Evolutionary conservation across 257 asterid species (phyloP), one percentile per base, ranked within the genome.

Genomic region (Parsonsia alboflavescens): DNA sequence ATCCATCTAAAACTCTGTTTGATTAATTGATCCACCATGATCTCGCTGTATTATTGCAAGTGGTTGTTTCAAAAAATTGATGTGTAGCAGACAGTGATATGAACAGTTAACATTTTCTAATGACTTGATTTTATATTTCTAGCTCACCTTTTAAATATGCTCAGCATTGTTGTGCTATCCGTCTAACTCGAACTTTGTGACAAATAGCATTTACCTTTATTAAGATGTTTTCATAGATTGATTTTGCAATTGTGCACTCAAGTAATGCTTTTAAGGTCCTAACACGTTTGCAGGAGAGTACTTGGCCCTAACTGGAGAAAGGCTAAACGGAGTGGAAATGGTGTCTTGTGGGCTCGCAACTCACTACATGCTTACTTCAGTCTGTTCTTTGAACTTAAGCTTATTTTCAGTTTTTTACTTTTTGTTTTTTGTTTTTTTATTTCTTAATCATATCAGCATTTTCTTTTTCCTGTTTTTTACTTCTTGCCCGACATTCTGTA

Each of bases 321-420:
- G 86, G 82, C 86, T 95, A 77, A 90, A 78, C 64, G 99, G 99
- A 70, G 86, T 78, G 10, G 98, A 95, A 85, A 90, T 92, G 97
- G 62, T 89, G 41, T 86, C 96, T 15, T 92, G 97, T 81, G 99
- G 99, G 78, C 98, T 95, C 74, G 97, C 99, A 28, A 90, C 99
- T 24, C 98, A 95, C 84, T 95, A 86, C 79, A 72, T 93, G 36
- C 79, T 74, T 33, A 73, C 71, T 57, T 62, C 77, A 84, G 98
- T 90, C 67, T 53, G 85, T 78, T 71, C 71, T 57, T 77, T 72
- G 56, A 41, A 58, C 74, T 64, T 79, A 59, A 24, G 61, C 61
- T 69, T 67, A 36, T 65, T 49, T 68, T 48, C 68, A n/a, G 39
- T 74, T 36, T 57, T 21, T 50, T 42, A 0, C 0, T 45, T 45